A percentile compares a stretch with the other conserved stretches of the same genome.
phyloP scores from a whole-genome alignment of 2,329 filamentous ascomycete species.

The Pseudogymnoascus sp. region DNA sequence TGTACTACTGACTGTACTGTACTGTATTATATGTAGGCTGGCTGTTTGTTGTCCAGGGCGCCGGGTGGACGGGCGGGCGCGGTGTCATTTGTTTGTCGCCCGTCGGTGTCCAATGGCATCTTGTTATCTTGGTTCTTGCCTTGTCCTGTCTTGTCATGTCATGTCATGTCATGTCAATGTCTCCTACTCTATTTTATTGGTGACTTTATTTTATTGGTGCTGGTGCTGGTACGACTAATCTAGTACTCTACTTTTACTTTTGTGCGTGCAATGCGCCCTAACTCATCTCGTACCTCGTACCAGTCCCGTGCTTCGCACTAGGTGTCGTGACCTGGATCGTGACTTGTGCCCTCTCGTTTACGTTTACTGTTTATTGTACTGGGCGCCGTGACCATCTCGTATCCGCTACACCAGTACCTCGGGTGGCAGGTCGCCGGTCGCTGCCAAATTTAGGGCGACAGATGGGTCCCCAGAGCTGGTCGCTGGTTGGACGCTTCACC shows the following conservation, averaged over 20 bases:
- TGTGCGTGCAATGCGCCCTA: too few relatives aligned
- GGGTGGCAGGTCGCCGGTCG: neutral
- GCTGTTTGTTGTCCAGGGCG: neutral
- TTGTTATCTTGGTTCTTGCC: neutral
- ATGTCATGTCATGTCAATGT: too few relatives aligned
- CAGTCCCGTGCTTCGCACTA: neutral
- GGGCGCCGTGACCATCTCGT: neutral
- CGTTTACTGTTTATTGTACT: neutral
- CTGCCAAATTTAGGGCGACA: neutral
- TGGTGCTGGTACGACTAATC: neutral
- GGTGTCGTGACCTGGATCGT: neutral
- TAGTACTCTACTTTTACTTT: neutral
- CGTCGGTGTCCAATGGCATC: neutral
- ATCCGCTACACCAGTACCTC: neutral
- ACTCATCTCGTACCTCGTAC: neutral
- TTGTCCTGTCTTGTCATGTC: neutral
- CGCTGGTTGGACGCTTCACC: neutral
- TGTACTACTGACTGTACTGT: neutral
- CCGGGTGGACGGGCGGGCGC: neutral
- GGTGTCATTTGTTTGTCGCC: neutral
- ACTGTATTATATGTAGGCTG: too few relatives aligned
- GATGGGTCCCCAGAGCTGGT: neutral
- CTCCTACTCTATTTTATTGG: neutral
- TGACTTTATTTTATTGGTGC: neutral
- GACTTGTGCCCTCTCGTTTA: neutral